Conservation (phyloP, 192 early-diverging fungal species). For the Coemansia sp. region DNA sequence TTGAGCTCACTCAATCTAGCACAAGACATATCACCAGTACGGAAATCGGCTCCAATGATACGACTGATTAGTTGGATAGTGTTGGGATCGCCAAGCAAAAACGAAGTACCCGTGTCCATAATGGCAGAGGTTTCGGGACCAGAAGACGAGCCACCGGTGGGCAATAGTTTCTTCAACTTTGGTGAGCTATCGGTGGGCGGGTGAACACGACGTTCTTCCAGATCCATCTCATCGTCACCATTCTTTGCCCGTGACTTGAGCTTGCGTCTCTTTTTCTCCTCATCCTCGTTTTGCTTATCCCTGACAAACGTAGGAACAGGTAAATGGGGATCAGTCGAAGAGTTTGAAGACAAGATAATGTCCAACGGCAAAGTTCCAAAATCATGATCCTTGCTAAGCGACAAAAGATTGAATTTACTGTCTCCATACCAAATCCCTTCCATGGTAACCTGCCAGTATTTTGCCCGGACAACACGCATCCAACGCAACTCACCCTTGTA, state of each 20-base stretch:
- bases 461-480: conserved; percentile 52
- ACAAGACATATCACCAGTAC: conserved; percentile 48
- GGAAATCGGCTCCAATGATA: conserved; percentile 51
- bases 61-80: conserved; percentile 46
- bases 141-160: conserved; percentile 3
- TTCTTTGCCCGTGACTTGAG: conserved; percentile 26
- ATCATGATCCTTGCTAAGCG: conserved; percentile 41
- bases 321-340: conserved; percentile 9
- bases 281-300: conserved; percentile 13
- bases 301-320: conserved; percentile 6
- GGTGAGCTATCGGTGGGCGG: conserved; percentile 33
- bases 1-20: conserved; percentile 33
- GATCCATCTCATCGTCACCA: conserved; percentile 21
- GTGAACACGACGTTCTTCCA: conserved; percentile 18
- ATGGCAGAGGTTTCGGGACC: conserved; percentile 45
- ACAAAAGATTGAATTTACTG: conserved; percentile 42
- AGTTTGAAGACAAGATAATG: conserved; percentile 16
- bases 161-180: conserved; percentile 44
- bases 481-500: conserved; percentile 56
- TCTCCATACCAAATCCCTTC: conserved; percentile 49
- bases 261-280: conserved; percentile 15
- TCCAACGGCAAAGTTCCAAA: conserved; percentile 32
- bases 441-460: conserved; percentile 59
- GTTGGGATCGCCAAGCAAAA: conserved; percentile 44
- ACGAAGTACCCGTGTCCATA: conserved; percentile 49